Evolutionary conservation across 2,329 filamentous ascomycete genomes (phyloP).

Genomic region (Fusarium floridanum): DNA sequence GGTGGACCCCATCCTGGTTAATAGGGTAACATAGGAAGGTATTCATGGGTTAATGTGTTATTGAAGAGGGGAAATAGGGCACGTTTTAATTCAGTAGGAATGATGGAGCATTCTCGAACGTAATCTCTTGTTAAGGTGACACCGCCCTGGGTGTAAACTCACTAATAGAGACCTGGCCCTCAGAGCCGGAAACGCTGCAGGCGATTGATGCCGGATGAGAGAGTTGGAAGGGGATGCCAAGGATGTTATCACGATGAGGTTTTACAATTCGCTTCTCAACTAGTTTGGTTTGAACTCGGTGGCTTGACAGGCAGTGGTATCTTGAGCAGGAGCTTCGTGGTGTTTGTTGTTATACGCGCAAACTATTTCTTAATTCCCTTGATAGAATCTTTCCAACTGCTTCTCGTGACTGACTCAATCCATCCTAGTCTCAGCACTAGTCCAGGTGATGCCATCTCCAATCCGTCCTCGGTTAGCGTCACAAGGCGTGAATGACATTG

Average conservation of each 20-base stretch:
- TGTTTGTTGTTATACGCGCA: not conserved
- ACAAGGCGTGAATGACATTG: slow-evolving; percentile 4
- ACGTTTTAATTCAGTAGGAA: too few relatives aligned
- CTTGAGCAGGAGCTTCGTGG: not conserved
- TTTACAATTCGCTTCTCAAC: not conserved
- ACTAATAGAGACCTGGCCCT: not conserved
- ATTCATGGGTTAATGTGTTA: too few relatives aligned
- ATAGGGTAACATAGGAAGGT: too few relatives aligned
- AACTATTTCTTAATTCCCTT: not conserved
- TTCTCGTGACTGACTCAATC: not conserved
- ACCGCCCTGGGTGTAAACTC: not conserved
- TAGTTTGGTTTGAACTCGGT: not conserved
- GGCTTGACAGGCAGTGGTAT: not conserved
- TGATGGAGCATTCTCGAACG: not conserved
- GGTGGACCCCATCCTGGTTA: too few relatives aligned
- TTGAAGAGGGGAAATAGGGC: too few relatives aligned
- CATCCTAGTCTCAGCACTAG: not conserved
- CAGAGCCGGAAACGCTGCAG: not conserved
- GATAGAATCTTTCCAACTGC: not conserved
- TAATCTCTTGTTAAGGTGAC: not conserved
- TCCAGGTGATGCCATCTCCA: not conserved
- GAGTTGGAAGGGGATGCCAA: not conserved
- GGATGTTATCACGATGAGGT: not conserved
- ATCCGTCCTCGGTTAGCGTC: not conserved
- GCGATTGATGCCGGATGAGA: not conserved